phyloP scores from a whole-genome alignment of 768 basidiomycete species.

The Lentinus brumalis region DNA sequence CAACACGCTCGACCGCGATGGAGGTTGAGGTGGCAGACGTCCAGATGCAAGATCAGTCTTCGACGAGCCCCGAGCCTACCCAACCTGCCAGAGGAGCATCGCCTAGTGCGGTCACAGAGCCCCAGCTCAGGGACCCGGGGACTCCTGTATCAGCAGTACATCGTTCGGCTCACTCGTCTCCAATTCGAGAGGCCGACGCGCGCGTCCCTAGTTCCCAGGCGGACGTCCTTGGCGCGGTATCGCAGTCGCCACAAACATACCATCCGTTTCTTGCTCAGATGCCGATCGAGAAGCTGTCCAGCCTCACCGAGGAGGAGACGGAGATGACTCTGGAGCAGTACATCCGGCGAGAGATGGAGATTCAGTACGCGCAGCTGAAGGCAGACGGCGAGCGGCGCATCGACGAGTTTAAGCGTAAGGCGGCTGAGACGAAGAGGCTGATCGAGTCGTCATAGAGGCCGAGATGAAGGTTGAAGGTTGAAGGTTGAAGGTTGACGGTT shows the following conservation, averaged over 20 bases:
- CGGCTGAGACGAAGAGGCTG: constrained; percentile 36
- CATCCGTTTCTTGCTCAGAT: constrained; percentile 27
- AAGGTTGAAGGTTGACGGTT: too few relatives aligned
- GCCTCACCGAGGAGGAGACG: constrained; percentile 65
- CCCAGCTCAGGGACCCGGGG: not conserved
- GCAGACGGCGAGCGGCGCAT: constrained; percentile 55
- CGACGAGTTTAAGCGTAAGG: constrained; percentile 46
- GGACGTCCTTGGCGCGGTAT: not conserved
- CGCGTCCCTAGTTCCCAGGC: constrained; percentile 3
- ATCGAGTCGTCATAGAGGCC: constrained; percentile 33
- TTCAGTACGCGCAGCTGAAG: constrained; percentile 63
- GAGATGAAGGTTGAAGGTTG: not conserved
- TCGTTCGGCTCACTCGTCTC: constrained; percentile 9
- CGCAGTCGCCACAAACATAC: constrained; percentile 10
- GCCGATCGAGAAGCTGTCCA: constrained; percentile 26
- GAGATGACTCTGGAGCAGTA: constrained; percentile 84
- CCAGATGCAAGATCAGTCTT: constrained; percentile 1
- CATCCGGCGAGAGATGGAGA: constrained; percentile 73
- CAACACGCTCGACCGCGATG: not conserved
- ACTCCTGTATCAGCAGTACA: constrained; percentile 15
- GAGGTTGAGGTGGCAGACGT: not conserved
- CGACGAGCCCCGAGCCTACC: not conserved
- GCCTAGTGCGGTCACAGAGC: not conserved
- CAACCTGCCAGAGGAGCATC: not conserved
- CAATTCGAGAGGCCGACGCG: not conserved